Evolutionary conservation across 306 rosid genomes (phyloP), one percentile per base, ranked within the genome.

Genomic region (Pachyrhizus erosus): DNA sequence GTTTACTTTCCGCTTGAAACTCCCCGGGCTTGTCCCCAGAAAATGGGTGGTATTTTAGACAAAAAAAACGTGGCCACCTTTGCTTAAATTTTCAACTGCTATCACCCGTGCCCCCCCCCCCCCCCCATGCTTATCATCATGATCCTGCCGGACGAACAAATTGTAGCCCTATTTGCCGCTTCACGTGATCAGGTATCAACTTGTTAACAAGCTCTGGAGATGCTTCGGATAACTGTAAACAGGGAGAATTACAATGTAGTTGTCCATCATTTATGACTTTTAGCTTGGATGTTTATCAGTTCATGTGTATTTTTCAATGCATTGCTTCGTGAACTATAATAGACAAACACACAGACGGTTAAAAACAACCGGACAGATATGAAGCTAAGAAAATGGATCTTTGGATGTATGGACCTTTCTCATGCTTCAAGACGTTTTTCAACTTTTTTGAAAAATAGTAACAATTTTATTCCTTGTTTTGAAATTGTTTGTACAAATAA

Each of bases 181-280:
- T 93, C 91, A 87, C 87, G 23, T 91, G 91, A 48, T 95, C 98
- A 9, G 98, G 98, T 85, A 95, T 88, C 88, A 95, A 90, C 92
- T 76, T 91, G 64, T 89, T 88, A 73, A 91, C 55, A 46, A 95
- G 97, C 81, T 93, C 98, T 17, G 95, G 89, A 51, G 98, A 89
- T 7, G 98, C 89, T 39, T 95, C 91, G 0, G 93, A 65, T 72
- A 91, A 75, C 98, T 95, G 98, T 51, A 78, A 83, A 42, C 34
- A 68, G 70, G 70, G 54, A 71, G 71, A 23, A 58, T 72, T 11
- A 43, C 45, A 71, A 75, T 46, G 12, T 75, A 76, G 39, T 49
- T 74, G 12, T 3, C 27, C 61, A 34, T 73, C 49, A 60, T 54
- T 71, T 73, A 55, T 55, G 57, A 51, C n/a, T 23, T 51, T 67